These are phyloP conservation scores for Dendrocalamus sinicus DNA, from an alignment of 176 grass and related monocot species.

Conservation along the genomic window DNA sequence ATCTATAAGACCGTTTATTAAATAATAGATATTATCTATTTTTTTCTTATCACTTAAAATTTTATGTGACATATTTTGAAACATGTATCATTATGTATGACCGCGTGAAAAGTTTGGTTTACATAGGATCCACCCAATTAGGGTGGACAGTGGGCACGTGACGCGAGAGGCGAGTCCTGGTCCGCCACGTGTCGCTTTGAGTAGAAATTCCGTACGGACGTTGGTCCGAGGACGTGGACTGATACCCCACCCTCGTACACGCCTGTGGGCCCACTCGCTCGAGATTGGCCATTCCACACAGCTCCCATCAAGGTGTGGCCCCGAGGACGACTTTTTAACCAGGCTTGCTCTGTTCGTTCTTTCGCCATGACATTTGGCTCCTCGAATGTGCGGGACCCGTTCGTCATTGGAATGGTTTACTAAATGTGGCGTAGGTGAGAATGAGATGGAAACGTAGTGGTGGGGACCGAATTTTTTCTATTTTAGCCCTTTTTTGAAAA, in stretches of 20 bases:
- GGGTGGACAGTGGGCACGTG: not conserved
- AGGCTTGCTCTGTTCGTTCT: not conserved
- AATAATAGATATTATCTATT: too few species aligned
- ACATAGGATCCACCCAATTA: not conserved
- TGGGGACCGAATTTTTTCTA: too few species aligned
- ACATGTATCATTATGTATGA: too few species aligned
- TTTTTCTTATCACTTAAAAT: too few species aligned
- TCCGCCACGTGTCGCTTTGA: not conserved
- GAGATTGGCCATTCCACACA: slow-evolving; percentile 14
- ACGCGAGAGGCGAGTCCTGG: not conserved
- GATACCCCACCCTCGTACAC: slow-evolving; percentile 58
- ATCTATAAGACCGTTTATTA: too few species aligned
- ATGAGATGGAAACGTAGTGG: not conserved
- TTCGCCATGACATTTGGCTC: not conserved
- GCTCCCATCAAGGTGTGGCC: not conserved
- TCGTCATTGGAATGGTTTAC: not conserved
- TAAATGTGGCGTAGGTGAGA: not conserved
- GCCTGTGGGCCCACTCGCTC: not conserved
- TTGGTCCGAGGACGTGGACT: slow-evolving; percentile 48
- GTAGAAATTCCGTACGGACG: slow-evolving; percentile 32
- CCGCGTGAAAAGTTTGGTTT: not conserved
- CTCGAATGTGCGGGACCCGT: rapidly evolving
- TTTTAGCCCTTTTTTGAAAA: too few species aligned
- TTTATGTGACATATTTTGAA: too few species aligned
- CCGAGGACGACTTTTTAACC: not conserved